A percentile compares a stretch with the other conserved stretches of the same genome.
Evolutionary conservation across 2,329 filamentous ascomycete genomes (phyloP).

Genomic region (Thelonectria rubi): DNA sequence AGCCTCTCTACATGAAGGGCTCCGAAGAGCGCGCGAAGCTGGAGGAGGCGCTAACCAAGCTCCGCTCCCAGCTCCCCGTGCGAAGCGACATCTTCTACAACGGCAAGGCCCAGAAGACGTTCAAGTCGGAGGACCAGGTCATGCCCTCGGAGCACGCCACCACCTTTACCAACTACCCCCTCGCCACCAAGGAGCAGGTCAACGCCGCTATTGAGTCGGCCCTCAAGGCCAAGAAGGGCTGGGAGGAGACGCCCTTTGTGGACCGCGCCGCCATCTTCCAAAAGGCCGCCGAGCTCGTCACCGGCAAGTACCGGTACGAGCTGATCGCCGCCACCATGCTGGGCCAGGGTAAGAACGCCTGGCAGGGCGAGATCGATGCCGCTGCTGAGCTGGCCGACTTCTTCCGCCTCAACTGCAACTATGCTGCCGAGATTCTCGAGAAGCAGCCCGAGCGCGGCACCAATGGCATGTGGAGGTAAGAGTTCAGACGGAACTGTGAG

Average conservation of each 20-base stretch:
- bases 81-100: slow-evolving; percentile 46
- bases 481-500: background rate
- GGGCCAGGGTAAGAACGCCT: slow-evolving; percentile 97
- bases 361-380: slow-evolving; percentile 97
- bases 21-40: slow-evolving; percentile 45
- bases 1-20: slow-evolving; percentile 44
- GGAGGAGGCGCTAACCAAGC: slow-evolving; percentile 43
- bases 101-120: slow-evolving; percentile 40
- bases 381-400: slow-evolving; percentile 94
- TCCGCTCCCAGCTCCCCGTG: slow-evolving; percentile 45
- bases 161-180: slow-evolving; percentile 48
- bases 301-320: slow-evolving; percentile 93
- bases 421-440: slow-evolving; percentile 65
- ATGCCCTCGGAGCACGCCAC: slow-evolving; percentile 48
- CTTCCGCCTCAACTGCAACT: slow-evolving; percentile 91
- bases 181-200: slow-evolving; percentile 47
- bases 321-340: slow-evolving; percentile 96
- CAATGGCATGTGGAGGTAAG: slow-evolving; percentile 45
- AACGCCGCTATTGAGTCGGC: slow-evolving; percentile 78
- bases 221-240: slow-evolving; percentile 81
- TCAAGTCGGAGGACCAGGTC: slow-evolving; percentile 43
- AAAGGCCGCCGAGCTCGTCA: slow-evolving; percentile 90
- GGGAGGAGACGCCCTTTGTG: slow-evolving; percentile 87
- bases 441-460: slow-evolving; percentile 47
- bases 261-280: slow-evolving; percentile 94